Conservation (phyloP, 1,139 yeast species). For the Yamadazyma conglobata region DNA sequence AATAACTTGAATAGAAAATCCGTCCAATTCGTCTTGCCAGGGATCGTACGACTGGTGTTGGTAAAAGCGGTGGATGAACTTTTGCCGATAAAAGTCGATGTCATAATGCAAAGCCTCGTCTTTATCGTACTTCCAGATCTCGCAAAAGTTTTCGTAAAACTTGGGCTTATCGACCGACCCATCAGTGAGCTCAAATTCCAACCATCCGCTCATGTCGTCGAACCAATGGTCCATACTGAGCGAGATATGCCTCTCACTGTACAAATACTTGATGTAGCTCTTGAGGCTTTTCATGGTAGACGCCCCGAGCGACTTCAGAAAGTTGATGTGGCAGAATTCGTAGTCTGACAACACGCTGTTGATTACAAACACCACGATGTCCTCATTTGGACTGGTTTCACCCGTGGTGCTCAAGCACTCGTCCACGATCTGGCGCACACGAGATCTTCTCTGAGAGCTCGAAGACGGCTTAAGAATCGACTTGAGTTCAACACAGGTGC, state of each 20-base stretch:
- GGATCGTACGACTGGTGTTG: neutral
- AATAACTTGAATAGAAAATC: neutral
- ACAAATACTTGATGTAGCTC: constrained; percentile 2
- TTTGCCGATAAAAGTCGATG: constrained; percentile 6
- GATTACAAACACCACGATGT: constrained; percentile 4
- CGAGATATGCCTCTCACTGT: constrained; percentile 5
- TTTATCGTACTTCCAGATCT: constrained; percentile 13
- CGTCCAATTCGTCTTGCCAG: neutral
- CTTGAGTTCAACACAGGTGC: too few relatives aligned
- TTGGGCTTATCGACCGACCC: constrained; percentile 6
- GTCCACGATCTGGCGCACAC: too few relatives aligned
- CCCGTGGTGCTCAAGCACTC: too few relatives aligned
- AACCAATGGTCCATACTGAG: constrained; percentile 3
- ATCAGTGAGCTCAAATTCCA: neutral
- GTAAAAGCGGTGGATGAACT: neutral
- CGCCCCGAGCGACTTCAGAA: constrained; percentile 3
- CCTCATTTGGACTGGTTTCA: constrained; percentile 4
- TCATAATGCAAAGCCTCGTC: constrained; percentile 10
- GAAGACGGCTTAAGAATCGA: too few relatives aligned
- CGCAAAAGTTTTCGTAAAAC: constrained; percentile 9
- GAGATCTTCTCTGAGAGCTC: too few relatives aligned
- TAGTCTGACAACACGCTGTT: constrained; percentile 6
- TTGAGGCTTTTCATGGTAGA: constrained; percentile 1
- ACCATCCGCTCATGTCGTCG: constrained; percentile 5
- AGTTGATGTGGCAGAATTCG: constrained; percentile 4